These are phyloP conservation scores for Fusarium haematococcum DNA, from an alignment of 2,329 filamentous ascomycete species.

Conservation along the genomic window DNA sequence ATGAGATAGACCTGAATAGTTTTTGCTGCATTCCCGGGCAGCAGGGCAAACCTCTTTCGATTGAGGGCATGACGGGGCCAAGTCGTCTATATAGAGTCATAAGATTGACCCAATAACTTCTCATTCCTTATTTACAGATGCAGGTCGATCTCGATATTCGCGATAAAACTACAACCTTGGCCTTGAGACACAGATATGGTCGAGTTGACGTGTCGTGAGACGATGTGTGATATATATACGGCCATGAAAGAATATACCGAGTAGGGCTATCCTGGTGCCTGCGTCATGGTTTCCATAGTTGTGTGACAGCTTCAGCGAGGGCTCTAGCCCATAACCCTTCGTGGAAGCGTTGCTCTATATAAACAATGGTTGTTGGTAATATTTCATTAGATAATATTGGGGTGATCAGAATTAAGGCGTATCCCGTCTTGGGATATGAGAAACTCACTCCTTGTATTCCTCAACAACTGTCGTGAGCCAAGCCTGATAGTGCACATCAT, in stretches of 20 bases:
- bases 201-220: not conserved
- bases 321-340: not conserved
- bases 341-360: not conserved
- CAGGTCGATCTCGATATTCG: not conserved
- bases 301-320: not conserved
- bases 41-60: not conserved
- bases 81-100: not conserved
- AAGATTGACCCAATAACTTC: not conserved
- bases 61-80: not conserved
- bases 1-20: not conserved
- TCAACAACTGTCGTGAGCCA: not conserved
- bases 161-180: not conserved
- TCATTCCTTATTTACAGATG: not conserved
- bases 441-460: not conserved
- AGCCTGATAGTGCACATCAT: not conserved
- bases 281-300: not conserved
- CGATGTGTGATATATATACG: not conserved
- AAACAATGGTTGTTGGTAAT: not conserved
- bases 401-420: not conserved
- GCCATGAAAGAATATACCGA: not conserved
- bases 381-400: not conserved
- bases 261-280: not conserved
- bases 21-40: not conserved
- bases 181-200: not conserved
- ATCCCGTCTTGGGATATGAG: not conserved